A percentile compares a stretch with the other conserved stretches of the same genome.
These are phyloP conservation scores for Dispira simplex DNA, from an alignment of 192 early-diverging fungal species.

Conservation along the genomic window DNA sequence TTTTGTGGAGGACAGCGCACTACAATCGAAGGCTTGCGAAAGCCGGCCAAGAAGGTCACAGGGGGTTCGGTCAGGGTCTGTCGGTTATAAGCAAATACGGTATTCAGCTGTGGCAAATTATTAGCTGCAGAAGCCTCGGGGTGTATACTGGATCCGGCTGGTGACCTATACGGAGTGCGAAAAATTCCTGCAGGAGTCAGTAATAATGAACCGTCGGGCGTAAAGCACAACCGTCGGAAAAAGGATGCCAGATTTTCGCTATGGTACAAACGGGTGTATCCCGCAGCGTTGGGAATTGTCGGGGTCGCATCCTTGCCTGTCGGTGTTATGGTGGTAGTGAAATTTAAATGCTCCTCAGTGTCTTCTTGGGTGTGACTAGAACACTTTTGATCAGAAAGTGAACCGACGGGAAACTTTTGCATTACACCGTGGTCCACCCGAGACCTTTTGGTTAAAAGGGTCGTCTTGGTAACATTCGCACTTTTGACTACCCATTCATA, in stretches of 20 bases:
- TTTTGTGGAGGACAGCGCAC: conserved; percentile 42
- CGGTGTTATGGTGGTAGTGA: too few species aligned
- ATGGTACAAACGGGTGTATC: conserved; percentile 36
- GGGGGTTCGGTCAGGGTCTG: conserved; percentile 43
- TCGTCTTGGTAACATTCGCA: conserved; percentile 6
- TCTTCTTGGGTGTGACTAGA: too few species aligned
- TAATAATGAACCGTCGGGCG: conserved; percentile 76
- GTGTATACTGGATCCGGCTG: too few species aligned
- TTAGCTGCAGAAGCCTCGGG: not conserved
- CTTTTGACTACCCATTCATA: conserved; percentile 21
- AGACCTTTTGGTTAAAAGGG: not conserved
- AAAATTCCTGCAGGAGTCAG: conserved; percentile 66
- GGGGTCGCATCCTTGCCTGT: too few species aligned
- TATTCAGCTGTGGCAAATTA: conserved; percentile 32
- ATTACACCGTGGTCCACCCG: not conserved
- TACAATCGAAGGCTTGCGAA: conserved; percentile 63
- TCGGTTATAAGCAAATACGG: conserved; percentile 49
- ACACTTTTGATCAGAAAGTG: too few species aligned
- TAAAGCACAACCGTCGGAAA: conserved; percentile 73
- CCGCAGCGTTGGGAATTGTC: too few species aligned
- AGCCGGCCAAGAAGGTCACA: conserved; percentile 46
- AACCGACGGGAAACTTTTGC: too few species aligned
- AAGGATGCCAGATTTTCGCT: conserved; percentile 86
- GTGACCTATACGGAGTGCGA: conserved; percentile 10
- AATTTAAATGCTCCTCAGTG: too few species aligned